These are phyloP conservation scores for Ambrosia trifida DNA, from an alignment of 129 eudicot genomes.

Conservation along the genomic window DNA sequence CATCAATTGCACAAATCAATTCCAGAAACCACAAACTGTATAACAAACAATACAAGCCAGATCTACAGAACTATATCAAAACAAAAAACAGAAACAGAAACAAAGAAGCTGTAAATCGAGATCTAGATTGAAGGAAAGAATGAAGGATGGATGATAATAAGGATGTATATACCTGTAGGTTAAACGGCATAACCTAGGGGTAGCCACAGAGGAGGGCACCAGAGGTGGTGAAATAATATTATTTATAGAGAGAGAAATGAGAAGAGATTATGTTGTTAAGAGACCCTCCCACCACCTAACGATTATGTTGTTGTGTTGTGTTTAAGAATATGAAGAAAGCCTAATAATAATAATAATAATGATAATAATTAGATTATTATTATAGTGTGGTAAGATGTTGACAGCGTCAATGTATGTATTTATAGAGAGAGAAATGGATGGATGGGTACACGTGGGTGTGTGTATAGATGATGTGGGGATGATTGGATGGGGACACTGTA, in stretches of 20 bases:
- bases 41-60: no score
- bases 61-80: no score
- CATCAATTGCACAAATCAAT: no score
- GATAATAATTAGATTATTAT: no score
- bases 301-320: neutral
- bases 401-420: neutral
- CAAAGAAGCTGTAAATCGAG: neutral
- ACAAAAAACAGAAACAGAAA: neutral
- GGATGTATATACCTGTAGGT: slow-evolving; percentile 45
- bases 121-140: slow-evolving; percentile 13
- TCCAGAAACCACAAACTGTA: no score
- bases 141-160: neutral
- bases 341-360: slow-evolving; percentile 11
- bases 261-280: slow-evolving; percentile 22
- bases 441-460: slow-evolving; percentile 18
- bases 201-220: slow-evolving; percentile 23
- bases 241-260: slow-evolving; percentile 14
- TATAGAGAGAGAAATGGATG: no score
- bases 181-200: slow-evolving; percentile 77
- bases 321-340: slow-evolving; percentile 6
- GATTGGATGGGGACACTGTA: slow-evolving; percentile 11
- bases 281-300: slow-evolving; percentile 38
- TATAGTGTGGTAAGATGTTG: slow-evolving; percentile 21
- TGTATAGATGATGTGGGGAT: slow-evolving; percentile 23
- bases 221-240: slow-evolving; percentile 28